phyloP scores from a whole-genome alignment of 257 asterid species.

The Salvia miltiorrhiza region DNA sequence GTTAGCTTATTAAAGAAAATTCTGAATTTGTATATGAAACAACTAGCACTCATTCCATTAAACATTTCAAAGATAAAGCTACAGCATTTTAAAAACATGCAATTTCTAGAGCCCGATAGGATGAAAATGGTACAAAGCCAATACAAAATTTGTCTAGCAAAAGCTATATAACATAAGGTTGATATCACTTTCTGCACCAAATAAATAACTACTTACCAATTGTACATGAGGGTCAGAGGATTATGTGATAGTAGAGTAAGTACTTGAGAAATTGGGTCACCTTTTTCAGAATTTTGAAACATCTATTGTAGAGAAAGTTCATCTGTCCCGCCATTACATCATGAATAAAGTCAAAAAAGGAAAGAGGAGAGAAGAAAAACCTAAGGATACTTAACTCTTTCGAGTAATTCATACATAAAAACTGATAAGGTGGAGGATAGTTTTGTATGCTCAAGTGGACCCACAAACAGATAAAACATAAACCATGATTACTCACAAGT shows the following conservation, averaged over 20 bases:
- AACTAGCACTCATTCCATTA: background rate
- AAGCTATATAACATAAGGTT: background rate
- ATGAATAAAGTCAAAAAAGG: background rate
- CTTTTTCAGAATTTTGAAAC: background rate
- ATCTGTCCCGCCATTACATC: background rate
- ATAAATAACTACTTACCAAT: background rate
- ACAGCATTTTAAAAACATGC: background rate
- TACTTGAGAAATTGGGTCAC: background rate
- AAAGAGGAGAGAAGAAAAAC: slow-evolving; percentile 4
- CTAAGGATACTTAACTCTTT: background rate
- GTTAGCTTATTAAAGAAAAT: background rate
- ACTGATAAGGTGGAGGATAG: background rate
- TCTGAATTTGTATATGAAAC: background rate
- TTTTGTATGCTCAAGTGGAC: background rate
- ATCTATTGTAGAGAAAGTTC: background rate
- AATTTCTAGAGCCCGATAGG: background rate
- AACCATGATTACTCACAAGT: background rate
- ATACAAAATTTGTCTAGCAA: background rate
- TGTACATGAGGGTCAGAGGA: background rate
- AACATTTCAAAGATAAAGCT: background rate
- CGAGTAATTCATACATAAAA: background rate
- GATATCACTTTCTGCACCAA: background rate
- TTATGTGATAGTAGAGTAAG: background rate
- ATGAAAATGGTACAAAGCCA: background rate
- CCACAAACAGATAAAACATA: background rate